Evolutionary conservation across 2,329 filamentous ascomycete genomes (phyloP).

Genomic region (Tolypocladium pustulatum): DNA sequence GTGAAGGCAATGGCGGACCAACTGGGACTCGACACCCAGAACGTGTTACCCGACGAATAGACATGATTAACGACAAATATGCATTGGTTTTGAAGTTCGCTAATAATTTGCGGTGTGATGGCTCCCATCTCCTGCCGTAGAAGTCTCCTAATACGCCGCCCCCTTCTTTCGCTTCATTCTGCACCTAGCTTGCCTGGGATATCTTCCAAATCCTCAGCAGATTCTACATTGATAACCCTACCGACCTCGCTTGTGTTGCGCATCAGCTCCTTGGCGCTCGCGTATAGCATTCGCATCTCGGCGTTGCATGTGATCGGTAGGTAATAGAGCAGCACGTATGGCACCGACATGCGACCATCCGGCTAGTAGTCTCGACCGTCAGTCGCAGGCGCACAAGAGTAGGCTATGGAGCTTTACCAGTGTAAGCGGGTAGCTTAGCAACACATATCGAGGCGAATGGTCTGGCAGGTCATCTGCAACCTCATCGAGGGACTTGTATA

Average conservation of each 20-base stretch:
- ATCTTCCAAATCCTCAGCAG: constrained; percentile 70
- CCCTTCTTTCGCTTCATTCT: constrained; percentile 7
- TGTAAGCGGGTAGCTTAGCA: constrained; percentile 85
- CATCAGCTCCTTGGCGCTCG: constrained; percentile 92
- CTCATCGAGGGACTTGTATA: constrained; percentile 73
- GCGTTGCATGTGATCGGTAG: constrained; percentile 84
- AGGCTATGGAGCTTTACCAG: constrained; percentile 43
- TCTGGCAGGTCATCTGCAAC: constrained; percentile 86
- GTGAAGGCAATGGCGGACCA: constrained; percentile 61
- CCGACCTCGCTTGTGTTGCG: constrained; percentile 86
- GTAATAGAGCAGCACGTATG: constrained; percentile 93
- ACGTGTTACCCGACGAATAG: constrained; percentile 34
- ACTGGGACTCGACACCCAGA: constrained; percentile 51
- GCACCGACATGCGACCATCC: constrained; percentile 75
- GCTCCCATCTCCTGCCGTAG: background rate
- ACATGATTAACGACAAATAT: constrained; percentile 4
- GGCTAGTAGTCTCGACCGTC: constrained; percentile 34
- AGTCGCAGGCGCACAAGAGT: background rate
- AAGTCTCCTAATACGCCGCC: background rate
- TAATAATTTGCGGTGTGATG: constrained; percentile 2
- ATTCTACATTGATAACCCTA: constrained; percentile 74
- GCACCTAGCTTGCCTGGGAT: constrained; percentile 55
- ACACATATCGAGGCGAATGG: constrained; percentile 78
- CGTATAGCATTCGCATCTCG: constrained; percentile 86
- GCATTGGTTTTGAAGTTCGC: constrained; percentile 1